phyloP scores from a whole-genome alignment of 2,329 filamentous ascomycete species.

The Cladobotryum protrusum region DNA sequence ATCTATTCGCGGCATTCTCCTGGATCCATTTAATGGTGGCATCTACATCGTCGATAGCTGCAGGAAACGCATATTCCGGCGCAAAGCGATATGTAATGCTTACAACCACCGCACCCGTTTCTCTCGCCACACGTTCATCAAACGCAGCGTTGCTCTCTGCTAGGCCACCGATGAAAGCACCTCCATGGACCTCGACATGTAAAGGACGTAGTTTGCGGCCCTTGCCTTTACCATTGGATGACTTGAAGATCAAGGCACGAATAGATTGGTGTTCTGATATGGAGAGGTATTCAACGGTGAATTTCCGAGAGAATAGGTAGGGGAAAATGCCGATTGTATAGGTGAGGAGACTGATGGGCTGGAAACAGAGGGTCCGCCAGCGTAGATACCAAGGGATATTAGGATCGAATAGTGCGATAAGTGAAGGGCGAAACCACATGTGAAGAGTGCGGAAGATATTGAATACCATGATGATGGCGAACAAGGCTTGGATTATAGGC shows the following conservation, averaged over 20 bases:
- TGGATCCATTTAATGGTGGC: constrained; percentile 35
- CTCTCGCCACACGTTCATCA: constrained; percentile 26
- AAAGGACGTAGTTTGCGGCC: constrained; percentile 29
- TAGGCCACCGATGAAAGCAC: constrained; percentile 38
- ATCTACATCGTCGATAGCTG: constrained; percentile 41
- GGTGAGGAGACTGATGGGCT: constrained; percentile 33
- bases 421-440: constrained; percentile 20
- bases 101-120: constrained; percentile 39
- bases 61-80: constrained; percentile 45
- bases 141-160: constrained; percentile 33
- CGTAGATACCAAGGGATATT: constrained; percentile 32
- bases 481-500: too few relatives aligned
- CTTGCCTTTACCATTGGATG: constrained; percentile 9
- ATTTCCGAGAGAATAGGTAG: constrained; percentile 31
- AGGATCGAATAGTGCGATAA: constrained; percentile 30
- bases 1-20: constrained; percentile 29
- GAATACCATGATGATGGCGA: neutral
- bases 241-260: constrained; percentile 31
- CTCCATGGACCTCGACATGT: constrained; percentile 39
- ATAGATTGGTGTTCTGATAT: constrained; percentile 21
- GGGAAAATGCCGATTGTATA: constrained; percentile 30
- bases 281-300: constrained; percentile 28
- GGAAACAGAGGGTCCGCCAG: constrained; percentile 38
- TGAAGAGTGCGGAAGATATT: constrained; percentile 11
- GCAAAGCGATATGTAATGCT: constrained; percentile 47